phyloP scores from a whole-genome alignment of 2,329 filamentous ascomycete species.

The Claviceps sp. region DNA sequence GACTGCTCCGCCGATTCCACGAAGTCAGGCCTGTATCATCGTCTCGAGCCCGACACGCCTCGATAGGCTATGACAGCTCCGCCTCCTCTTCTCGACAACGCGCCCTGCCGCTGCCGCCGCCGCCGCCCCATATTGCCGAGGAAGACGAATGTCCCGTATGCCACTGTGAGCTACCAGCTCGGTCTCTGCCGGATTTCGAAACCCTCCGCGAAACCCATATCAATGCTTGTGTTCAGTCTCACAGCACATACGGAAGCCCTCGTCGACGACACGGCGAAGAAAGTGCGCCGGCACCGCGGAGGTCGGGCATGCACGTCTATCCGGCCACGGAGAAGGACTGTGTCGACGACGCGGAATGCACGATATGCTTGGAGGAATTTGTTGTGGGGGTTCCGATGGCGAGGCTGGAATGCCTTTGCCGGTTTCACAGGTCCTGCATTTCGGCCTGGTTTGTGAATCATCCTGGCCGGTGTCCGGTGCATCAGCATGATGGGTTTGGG shows the following conservation, averaged over 20 bases:
- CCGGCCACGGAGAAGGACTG: conserved; percentile 54
- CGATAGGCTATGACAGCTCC: conserved; percentile 11
- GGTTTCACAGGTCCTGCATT: conserved; percentile 50
- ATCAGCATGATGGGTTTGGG: conserved; percentile 49
- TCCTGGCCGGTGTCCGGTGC: conserved; percentile 50
- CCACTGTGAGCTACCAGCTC: conserved; percentile 54
- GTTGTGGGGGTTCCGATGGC: conserved; percentile 49
- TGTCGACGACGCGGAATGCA: conserved; percentile 53
- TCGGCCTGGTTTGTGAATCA: conserved; percentile 48
- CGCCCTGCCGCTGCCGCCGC: conserved; percentile 28
- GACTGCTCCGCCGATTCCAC: conserved; percentile 16
- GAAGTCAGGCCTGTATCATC: conserved; percentile 5
- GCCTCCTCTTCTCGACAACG: conserved; percentile 25
- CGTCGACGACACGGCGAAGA: conserved; percentile 13
- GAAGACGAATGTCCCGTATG: conserved; percentile 74
- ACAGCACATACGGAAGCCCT: conserved; percentile 35
- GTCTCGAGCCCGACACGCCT: conserved; percentile 17
- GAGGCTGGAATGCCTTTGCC: conserved; percentile 52
- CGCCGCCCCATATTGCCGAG: conserved; percentile 43
- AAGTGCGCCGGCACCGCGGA: conserved; percentile 22
- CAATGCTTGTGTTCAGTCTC: conserved; percentile 39
- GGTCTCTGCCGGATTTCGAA: conserved; percentile 39
- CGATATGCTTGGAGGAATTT: conserved; percentile 55
- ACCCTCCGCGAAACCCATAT: conserved; percentile 45
- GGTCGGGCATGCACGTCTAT: conserved; percentile 51